phyloP scores from a whole-genome alignment of 352 stramenopile genomes.

The Lagenidium sp. region DNA sequence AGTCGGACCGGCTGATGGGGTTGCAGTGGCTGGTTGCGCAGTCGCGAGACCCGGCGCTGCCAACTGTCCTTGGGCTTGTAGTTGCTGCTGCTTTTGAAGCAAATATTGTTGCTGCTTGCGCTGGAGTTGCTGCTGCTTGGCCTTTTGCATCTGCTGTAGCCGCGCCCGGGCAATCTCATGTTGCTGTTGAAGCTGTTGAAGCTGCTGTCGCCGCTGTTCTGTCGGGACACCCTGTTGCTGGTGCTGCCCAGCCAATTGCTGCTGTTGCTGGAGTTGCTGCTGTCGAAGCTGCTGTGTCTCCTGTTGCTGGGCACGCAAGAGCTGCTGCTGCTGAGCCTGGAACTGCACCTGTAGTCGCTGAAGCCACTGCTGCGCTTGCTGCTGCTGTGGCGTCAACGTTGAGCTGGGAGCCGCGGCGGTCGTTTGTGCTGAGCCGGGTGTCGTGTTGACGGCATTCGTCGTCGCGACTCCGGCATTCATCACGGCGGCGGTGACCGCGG shows the following conservation, averaged over 20 bases:
- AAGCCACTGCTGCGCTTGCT: slow-evolving; percentile 75
- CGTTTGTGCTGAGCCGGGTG: too few relatives aligned
- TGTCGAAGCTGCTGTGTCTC: slow-evolving; percentile 71
- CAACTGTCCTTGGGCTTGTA: background rate
- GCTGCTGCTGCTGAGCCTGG: slow-evolving; percentile 62
- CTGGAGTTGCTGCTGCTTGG: slow-evolving; percentile 74
- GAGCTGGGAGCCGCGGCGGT: too few relatives aligned
- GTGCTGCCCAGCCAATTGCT: slow-evolving; percentile 62
- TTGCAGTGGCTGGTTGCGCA: too few relatives aligned
- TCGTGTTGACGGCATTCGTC: slow-evolving; percentile 5
- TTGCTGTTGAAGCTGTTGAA: slow-evolving; percentile 72
- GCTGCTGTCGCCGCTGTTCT: slow-evolving; percentile 51
- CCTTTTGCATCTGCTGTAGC: slow-evolving; percentile 68
- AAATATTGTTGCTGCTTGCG: slow-evolving; percentile 77
- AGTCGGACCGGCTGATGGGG: too few relatives aligned
- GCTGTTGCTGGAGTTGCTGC: slow-evolving; percentile 67
- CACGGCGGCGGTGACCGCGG: background rate
- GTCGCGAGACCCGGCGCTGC: background rate
- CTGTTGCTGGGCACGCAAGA: slow-evolving; percentile 66
- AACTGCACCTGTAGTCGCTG: slow-evolving; percentile 78
- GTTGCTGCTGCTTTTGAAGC: slow-evolving; percentile 58
- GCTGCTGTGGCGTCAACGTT: slow-evolving; percentile 29
- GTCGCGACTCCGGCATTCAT: background rate
- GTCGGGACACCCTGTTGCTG: slow-evolving; percentile 50
- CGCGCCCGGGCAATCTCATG: slow-evolving; percentile 55